Evolutionary conservation across 441 rosid species (phyloP), one percentile per base, ranked within the genome.

Genomic region (Syzygium malaccense): DNA sequence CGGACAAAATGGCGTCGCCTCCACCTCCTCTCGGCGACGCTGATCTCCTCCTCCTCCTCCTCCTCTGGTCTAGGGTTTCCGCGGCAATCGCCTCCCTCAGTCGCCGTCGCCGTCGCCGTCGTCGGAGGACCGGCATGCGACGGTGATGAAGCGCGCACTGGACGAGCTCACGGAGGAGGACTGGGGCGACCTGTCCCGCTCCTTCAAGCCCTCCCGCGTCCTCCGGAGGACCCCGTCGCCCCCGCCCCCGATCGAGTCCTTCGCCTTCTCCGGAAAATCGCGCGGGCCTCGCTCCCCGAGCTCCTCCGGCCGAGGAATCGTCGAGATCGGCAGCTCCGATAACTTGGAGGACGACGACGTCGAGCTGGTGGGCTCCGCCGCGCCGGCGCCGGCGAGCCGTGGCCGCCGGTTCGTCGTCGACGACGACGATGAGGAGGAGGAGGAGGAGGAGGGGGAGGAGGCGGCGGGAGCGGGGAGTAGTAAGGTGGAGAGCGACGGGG

Each of bases 151-250:
- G 93, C 98, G 98, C 86, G 95, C 79, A 60, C 95, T 95, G 92
- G 92, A 93, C 33, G 98, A 98, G 92, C 96, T 96, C 94, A 93
- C 99, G 48, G 99, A 97, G 88, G 98, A 95, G 58, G 98, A 97
- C 91, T 98, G 99, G 99, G 93, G 92, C 26, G 89, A 92, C 45
- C 96, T 89, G 80, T 51, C 88, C 53, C n/a, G 94, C 92, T 92
- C 96, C 55, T 98, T 97, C 92, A 93, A 95, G 90, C 93, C 99
- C 49, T 97, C 98, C 20, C 97, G 97, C 33, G 94, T 95, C 68
- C 94, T 96, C 87, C 91, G 93, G 89, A 71, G 62, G 20, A 17
- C 90, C 87, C 89, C 89, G 32, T 71, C 93, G 60, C 87, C 88
- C 8, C 60, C 91, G 58, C 94, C 97, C 14, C 90, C 96, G 19